Conservation (phyloP, 2,329 filamentous ascomycete species). For the Neofusicoccum sp. region DNA sequence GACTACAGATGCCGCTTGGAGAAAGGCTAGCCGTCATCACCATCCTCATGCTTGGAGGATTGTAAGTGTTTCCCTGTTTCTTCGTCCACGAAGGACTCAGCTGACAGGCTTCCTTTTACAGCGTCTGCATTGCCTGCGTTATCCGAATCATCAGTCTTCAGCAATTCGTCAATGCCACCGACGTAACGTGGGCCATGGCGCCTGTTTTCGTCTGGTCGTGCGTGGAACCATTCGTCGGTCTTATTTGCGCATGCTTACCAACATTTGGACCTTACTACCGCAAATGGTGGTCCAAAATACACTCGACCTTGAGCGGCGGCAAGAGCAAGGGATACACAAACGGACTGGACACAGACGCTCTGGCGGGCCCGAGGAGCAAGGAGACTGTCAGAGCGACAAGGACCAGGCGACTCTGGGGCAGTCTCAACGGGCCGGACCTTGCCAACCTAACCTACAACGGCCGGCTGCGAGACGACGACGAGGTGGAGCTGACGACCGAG, state of each 20-base stretch:
- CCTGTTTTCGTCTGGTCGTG: slow-evolving; percentile 35
- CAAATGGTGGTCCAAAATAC: not conserved
- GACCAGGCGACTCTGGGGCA: not conserved
- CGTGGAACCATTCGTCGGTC: slow-evolving; percentile 36
- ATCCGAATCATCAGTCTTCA: slow-evolving; percentile 31
- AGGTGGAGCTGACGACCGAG: not conserved
- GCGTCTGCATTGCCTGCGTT: slow-evolving; percentile 31
- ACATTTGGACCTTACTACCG: slow-evolving; percentile 6
- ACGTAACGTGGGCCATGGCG: slow-evolving; percentile 31
- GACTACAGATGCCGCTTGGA: slow-evolving; percentile 26
- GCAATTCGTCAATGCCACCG: slow-evolving; percentile 23
- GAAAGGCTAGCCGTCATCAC: slow-evolving; percentile 2
- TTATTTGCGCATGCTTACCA: slow-evolving; percentile 38
- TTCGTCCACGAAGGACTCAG: not conserved
- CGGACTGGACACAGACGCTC: not conserved
- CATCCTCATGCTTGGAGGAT: slow-evolving; percentile 13
- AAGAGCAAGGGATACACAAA: not conserved
- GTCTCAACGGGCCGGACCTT: not conserved
- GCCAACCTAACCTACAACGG: not conserved
- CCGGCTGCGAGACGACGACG: not conserved
- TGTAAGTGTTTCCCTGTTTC: slow-evolving; percentile 11
- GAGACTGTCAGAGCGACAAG: not conserved
- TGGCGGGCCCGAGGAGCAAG: not conserved
- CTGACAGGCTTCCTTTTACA: not conserved
- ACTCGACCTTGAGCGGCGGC: not conserved